Evolutionary conservation across 163 green algal species (phyloP), one percentile per base, ranked within the genome.

Genomic region (Scenedesmus sp.): DNA sequence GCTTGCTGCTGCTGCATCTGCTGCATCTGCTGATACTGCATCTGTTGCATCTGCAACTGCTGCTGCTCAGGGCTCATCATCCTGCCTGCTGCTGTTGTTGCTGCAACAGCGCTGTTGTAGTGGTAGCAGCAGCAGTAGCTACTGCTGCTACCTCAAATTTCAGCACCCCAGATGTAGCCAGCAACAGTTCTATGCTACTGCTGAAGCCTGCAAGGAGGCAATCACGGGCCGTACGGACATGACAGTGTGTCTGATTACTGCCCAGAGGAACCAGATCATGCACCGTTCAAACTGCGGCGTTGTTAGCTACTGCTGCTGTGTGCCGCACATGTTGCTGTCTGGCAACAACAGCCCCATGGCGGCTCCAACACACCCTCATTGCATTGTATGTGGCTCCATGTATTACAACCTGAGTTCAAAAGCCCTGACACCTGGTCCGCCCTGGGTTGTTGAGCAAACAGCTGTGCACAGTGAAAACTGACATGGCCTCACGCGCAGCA

Each of bases 31-130:
- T 76, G 65, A 18, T 76, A 76, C 65, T 76, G 65, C 65, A 76
- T 76, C 65, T 76, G 65, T 76, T 76, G 65, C 65, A 76, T 76
- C 65, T 76, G 65, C 65, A 76, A 76, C 30, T 76, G 65, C 65
- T 76, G 65, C 65, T 76, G 65, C 65, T 76, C 65, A 40, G 65
- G 65, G 65, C 65, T 76, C 65, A 76, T 76, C 65, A 76, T 76
- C 3, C 26, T 76, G 65, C 9, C 30, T 37, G 30, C 65, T 76
- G 4, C 65, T 76, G 65, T 30, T 76, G 65, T 40, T 76, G 65
- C 65, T 40, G 6, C 65, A 22, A 7, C 65, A 40, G 3, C 30
- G 18, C 0, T 18, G 65, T 18, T 40, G 65, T 76, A 18, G 59
- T 72, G 12, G 65, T 76, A 5, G 65, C 12, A 22, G 65, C 65